A percentile compares a stretch with the other conserved stretches of the same genome.
These are phyloP conservation scores for Pyricularia grisea DNA, from an alignment of 2,329 filamentous ascomycete species.

Conservation along the genomic window DNA sequence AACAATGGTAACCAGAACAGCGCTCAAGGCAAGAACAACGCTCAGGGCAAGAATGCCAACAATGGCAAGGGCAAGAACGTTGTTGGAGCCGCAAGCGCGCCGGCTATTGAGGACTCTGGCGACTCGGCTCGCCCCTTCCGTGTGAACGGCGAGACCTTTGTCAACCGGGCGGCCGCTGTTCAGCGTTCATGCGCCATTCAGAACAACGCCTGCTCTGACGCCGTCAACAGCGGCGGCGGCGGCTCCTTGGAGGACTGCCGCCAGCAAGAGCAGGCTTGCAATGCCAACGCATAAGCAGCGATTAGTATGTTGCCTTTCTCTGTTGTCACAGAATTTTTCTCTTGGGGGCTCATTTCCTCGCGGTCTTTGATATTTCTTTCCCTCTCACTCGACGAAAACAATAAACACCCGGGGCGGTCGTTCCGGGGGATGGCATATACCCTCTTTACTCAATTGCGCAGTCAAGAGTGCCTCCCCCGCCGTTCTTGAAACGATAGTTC, in stretches of 20 bases:
- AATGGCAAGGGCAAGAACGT: background rate
- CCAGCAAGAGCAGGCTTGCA: constrained; percentile 38
- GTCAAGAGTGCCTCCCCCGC: background rate
- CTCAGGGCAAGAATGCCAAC: background rate
- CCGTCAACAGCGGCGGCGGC: constrained; percentile 40
- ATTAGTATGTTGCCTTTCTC: background rate
- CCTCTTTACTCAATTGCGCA: background rate
- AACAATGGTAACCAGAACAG: constrained; percentile 7
- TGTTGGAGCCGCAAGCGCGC: constrained; percentile 17
- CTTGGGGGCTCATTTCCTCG: background rate
- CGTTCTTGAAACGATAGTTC: background rate
- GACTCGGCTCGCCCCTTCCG: constrained; percentile 41
- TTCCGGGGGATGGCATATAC: background rate
- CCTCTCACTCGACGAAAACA: background rate
- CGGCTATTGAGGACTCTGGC: constrained; percentile 37
- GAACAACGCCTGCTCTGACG: constrained; percentile 49
- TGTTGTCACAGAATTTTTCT: background rate
- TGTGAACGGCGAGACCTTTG: constrained; percentile 49
- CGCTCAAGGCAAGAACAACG: constrained; percentile 9
- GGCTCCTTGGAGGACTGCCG: constrained; percentile 42
- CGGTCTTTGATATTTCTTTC: background rate
- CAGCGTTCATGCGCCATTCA: constrained; percentile 55
- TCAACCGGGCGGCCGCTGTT: constrained; percentile 42
- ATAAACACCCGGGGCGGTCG: background rate
- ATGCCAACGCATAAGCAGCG: constrained; percentile 14